phyloP scores from a whole-genome alignment of 306 rosid species.

The Fagus crenata region DNA sequence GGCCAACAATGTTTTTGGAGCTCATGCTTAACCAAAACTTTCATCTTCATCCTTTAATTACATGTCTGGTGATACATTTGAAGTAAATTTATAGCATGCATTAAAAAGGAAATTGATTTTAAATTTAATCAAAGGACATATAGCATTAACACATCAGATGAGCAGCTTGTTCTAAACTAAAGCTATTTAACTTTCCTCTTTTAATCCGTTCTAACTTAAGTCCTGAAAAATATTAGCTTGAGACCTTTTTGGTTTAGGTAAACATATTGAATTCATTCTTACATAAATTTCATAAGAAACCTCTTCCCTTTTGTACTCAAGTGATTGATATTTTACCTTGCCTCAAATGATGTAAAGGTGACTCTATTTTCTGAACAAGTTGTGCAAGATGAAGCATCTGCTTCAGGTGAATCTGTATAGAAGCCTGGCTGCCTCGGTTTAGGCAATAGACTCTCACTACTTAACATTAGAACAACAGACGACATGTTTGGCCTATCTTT shows the following conservation, averaged over 20 bases:
- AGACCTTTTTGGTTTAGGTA: no score
- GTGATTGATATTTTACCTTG: constrained; percentile 22
- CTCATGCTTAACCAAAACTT: not conserved
- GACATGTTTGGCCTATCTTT: constrained; percentile 58
- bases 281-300: no score
- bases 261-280: not conserved
- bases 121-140: no score
- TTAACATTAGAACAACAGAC: constrained; percentile 43
- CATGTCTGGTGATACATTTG: not conserved
- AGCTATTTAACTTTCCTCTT: not conserved
- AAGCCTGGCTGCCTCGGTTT: constrained; percentile 54
- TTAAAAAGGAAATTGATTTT: no score
- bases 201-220: not conserved
- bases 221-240: no score
- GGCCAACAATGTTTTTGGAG: not conserved
- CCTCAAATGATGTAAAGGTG: constrained; percentile 26
- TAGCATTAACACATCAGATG: no score
- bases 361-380: constrained; percentile 28
- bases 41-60: not conserved
- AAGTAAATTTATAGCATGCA: not conserved
- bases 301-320: no score
- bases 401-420: constrained; percentile 12
- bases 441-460: constrained; percentile 38
- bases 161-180: no score
- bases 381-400: constrained; percentile 20